Evolutionary conservation across 2,329 filamentous ascomycete genomes (phyloP), one percentile per base, ranked within the genome.

Genomic region (Trichothecium sympodiale): DNA sequence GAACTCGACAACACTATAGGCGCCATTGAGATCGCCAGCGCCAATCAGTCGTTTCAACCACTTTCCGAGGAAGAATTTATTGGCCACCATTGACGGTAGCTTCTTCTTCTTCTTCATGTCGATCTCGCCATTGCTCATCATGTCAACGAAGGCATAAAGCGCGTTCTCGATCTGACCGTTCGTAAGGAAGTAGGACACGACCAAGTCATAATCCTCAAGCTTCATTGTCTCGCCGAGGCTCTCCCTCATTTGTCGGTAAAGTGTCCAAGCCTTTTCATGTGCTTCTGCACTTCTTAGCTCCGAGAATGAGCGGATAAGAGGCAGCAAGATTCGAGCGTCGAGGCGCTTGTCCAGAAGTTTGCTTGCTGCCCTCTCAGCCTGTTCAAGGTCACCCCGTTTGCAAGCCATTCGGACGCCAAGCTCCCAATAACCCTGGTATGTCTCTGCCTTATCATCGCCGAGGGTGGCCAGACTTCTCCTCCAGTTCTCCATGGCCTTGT

Each of bases 1-100:
- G 43, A 87, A 68, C 12, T 81, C 71, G 18, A 91, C 64, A 8
- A 93, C 83, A 40, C 75, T 73, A 35, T 74, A 67, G 3, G 85
- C 84, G 2, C 80, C 81, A 38, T 82, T 72, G 12, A 83, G 59
- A 43, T 86, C 73, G 3, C 77, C 77, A 39, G 78, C 73, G 13
- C 79, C 80, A 38, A 93, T 82, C 8, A 93, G 71, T 34, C 82
- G 77, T 56, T 89, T 89, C 50, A 94, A 70, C 88, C 87, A 94
- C 48, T 85, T 88, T 25, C 80, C 83, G 45, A 87, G 82, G 56
- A 94, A 84, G 57, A 86, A 89, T 43, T 80, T 78, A 55, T 93
- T 91, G 34, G 62, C 64, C 28, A 76, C 56, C 8, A 62, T 57
- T 1, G 62, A 60, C 1, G 71, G 71, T 38, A 75, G 56, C 14